Evolutionary conservation across 768 basidiomycete species (phyloP).

Genomic region (Jaapia argillacea): DNA sequence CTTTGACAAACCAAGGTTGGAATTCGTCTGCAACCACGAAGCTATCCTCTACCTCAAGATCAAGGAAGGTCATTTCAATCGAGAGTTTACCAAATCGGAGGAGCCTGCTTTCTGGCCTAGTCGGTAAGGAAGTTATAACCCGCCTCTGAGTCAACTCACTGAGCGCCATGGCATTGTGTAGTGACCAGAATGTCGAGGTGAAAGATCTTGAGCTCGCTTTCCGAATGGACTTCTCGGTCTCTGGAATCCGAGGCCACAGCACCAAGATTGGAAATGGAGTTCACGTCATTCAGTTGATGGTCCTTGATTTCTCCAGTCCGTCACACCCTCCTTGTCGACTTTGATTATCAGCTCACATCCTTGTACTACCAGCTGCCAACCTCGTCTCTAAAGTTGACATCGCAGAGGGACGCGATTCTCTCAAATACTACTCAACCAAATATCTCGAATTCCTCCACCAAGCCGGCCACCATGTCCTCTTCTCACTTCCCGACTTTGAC

Average conservation of each 20-base stretch:
- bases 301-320: not conserved
- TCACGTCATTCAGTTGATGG: constrained; percentile 1
- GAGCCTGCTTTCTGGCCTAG: too few relatives aligned
- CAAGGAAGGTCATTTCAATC: constrained; percentile 13
- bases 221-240: constrained; percentile 6
- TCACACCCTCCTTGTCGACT: too few relatives aligned
- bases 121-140: too few relatives aligned
- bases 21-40: too few relatives aligned
- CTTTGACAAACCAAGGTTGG: too few relatives aligned
- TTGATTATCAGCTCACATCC: too few relatives aligned
- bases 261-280: constrained; percentile 5
- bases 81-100: too few relatives aligned
- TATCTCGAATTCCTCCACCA: constrained; percentile 10
- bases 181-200: not conserved
- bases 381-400: not conserved
- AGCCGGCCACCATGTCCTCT: constrained; percentile 11
- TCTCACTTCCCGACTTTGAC: constrained; percentile 13
- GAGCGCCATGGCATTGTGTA: too few relatives aligned
- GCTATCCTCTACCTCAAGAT: too few relatives aligned
- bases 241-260: constrained; percentile 3
- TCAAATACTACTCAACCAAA: constrained; percentile 6
- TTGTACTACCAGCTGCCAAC: not conserved
- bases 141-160: too few relatives aligned
- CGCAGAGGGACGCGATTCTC: constrained; percentile 2
- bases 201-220: constrained; percentile 5